Conservation (phyloP, 495 filamentous ascomycete species). For the Ramalina intermedia region DNA sequence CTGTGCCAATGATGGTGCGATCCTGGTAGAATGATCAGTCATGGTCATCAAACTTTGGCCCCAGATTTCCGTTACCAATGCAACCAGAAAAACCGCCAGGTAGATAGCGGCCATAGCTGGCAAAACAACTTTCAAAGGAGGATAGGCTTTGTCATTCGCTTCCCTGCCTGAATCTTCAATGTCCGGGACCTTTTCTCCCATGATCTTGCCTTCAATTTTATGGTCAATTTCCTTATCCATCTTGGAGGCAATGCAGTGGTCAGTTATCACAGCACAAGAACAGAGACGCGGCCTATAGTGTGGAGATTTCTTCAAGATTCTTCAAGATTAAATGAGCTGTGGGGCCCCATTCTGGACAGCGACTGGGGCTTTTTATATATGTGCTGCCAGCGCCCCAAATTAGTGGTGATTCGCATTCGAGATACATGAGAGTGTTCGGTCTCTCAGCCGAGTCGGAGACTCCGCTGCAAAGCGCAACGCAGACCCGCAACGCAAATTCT, state of each 20-base stretch:
- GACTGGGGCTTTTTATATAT: neutral
- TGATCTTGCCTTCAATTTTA: neutral
- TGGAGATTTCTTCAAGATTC: neutral
- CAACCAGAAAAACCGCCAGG: neutral
- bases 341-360: neutral
- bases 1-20: constrained; percentile 28
- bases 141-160: neutral
- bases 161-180: neutral
- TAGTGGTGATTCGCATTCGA: too few relatives aligned
- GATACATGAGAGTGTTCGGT: too few relatives aligned
- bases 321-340: neutral
- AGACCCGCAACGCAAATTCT: too few relatives aligned
- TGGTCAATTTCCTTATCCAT: too few relatives aligned
- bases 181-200: neutral
- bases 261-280: too few relatives aligned
- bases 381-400: neutral
- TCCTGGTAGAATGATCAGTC: neutral
- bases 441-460: too few relatives aligned
- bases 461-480: too few relatives aligned
- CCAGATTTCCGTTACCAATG: neutral
- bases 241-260: too few relatives aligned
- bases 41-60: neutral
- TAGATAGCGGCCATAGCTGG: neutral
- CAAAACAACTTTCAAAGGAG: neutral
- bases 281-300: too few relatives aligned